Conservation (phyloP, 495 filamentous ascomycete genomes). For the Podospora pseudocomata region DNA sequence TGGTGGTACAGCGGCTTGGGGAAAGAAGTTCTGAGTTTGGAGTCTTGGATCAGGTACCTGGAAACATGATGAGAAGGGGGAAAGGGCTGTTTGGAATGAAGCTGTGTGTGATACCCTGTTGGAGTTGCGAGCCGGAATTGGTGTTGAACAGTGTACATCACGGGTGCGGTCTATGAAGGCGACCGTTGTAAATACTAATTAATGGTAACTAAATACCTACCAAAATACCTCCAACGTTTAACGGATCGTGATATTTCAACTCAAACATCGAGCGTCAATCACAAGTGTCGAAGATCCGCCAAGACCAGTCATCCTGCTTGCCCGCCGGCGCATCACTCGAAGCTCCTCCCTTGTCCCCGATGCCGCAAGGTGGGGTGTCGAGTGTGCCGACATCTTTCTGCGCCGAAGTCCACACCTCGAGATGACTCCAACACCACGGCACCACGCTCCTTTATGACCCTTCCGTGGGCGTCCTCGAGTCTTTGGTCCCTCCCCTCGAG, state of each 20-base stretch:
- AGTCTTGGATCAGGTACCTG: background rate
- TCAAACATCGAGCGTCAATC: background rate
- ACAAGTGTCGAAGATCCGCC: conserved; percentile 1
- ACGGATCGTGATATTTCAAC: background rate
- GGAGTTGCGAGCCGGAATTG: background rate
- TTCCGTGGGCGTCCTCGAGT: background rate
- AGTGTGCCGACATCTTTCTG: conserved; percentile 1
- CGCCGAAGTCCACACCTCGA: background rate
- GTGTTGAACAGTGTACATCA: background rate
- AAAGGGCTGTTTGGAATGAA: background rate
- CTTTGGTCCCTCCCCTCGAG: background rate
- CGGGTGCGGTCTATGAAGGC: background rate
- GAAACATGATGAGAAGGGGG: background rate
- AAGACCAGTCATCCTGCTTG: conserved; percentile 8
- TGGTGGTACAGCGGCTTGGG: conserved; percentile 39
- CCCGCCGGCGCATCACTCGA: background rate
- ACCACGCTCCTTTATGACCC: background rate
- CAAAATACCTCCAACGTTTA: background rate
- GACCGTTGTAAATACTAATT: background rate
- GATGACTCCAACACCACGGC: conserved; percentile 13
- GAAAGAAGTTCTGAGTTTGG: conserved; percentile 33
- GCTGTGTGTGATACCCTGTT: conserved; percentile 1
- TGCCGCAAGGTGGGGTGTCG: conserved; percentile 16
- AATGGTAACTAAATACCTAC: background rate
- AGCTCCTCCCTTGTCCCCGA: conserved; percentile 17